Evolutionary conservation across 441 rosid species (phyloP), one percentile per base, ranked within the genome.

Genomic region (Pelargonium myrrhifolium): DNA sequence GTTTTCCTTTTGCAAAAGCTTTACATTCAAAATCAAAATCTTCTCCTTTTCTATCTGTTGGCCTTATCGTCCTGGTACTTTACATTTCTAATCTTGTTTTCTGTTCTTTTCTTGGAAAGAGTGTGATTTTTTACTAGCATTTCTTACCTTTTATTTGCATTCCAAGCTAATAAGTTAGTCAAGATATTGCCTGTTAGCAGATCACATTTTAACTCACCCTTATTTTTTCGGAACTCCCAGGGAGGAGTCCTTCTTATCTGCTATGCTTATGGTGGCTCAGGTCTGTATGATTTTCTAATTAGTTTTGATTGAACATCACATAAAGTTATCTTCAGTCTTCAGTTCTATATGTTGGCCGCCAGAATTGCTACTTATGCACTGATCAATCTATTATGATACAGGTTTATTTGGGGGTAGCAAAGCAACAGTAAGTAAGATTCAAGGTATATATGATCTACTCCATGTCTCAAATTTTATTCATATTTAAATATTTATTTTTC

Each of bases 221-320:
- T 53, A 17, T n/a, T 53, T 53, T 53, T 21, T 17, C 9, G 59
- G 17, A 53, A 17, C 6, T 53, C 24, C 59, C 59, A 53, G 59
- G 59, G 59, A 53, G 59, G 59, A 18, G 6, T 53, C 59, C 59
- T 53, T 7, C 59, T 53, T 14, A 53, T 53, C 21, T 53, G 59
- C 59, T 53, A 53, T 53, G 22, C 59, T 53, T 53, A 53, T 53
- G 59, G 59, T 53, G 59, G 59, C 59, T 17, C 59, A 53, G 59
- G 59, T 53, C 59, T 53, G 59, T 53, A 53, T 53, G 18, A 8
- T 6, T 17, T 53, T 8, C 59, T 53, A 53, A 15, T 53, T 18
- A 31, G 37, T 15, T 53, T 15, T 53, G 10, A 14, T 47, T 47
- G 12, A 47, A 21, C 59, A 53, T 17, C 22, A 15, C 22, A 53